Evolutionary conservation across 116 monocot genomes (phyloP), one percentile per base, ranked within the genome.

Genomic region (Posidonia oceanica): DNA sequence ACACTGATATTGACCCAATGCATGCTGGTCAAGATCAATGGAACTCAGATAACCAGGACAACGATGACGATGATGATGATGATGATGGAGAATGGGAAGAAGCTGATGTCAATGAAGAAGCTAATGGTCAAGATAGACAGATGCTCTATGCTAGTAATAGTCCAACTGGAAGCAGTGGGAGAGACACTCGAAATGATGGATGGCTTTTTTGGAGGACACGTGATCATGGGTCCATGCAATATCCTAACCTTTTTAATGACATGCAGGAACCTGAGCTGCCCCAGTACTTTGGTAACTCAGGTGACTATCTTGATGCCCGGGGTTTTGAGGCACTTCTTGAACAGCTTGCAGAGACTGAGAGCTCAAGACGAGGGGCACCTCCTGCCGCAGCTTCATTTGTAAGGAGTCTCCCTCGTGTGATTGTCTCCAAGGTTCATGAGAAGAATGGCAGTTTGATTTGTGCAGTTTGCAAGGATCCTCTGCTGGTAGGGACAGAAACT

Each of bases 1-100:
- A 89, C 53, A 87, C 79, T 2, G 92, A 87, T 67, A 87, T 96
- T 64, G 89, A 91, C 71, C 96, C 89, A 10, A 96, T 96, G 96
- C 77, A 89, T 75, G 81, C 87, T 48, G 84, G 85, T 37, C 52
- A 91, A 20, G 77, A 90, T 68, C 80, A 77, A 16, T 92, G 89
- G 88, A 80, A 87, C 52, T 87, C 81, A 23, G 83, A 90, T 73
- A 79, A 76, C 54, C 76, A 75, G 29, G 29, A 29, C 29, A 29
- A 29, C 29, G 29, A 29, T 29, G 29, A 29, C 39, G 73, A 74
- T 52, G 80, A 75, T 51, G 76, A 76, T 18, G 84, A 84, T 14
- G 83, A 77, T n/a, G 74, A 72, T 56, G 81, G 68, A 59, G 82
- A 84, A 56, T 80, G 81, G 81, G 90, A 81, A 64, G 90, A 80